Base-by-base conservation (phyloP, 768 basidiomycete genomes). In the Lactarius sp. region DNA sequence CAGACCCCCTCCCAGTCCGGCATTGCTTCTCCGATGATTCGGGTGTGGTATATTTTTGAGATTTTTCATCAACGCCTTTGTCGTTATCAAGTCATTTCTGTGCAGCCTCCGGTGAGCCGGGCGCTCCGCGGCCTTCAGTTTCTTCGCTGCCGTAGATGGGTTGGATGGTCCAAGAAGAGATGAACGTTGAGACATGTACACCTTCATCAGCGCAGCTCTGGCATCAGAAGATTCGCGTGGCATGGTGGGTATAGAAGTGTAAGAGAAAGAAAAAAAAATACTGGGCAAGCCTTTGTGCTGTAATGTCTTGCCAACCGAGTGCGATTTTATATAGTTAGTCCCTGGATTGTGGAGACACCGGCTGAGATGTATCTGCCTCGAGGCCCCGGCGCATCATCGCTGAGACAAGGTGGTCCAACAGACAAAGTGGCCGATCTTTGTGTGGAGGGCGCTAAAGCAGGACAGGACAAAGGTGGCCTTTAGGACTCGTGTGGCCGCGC, bases 151-250 rank as follows among this genome's bases (percentile, higher is more conserved):
- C 52, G 44, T 31, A 14, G 58, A 54, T n/a, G 61, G 34, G n/a
- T 56, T 20, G 12, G 51, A 42, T 50, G n/a, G 60, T 12, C 41
- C 37, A 16, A 56, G 18, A 50, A 52, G 20, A 20, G 59, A 52
- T 67, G 61, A 62, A 58, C 61, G 66, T 58, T 67, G 75, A 14
- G 72, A 71, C 44, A 71, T 52, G 52, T 73, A 72, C n/a, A 66
- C 66, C 52, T 68, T 67, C 67, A 71, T 69, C 42, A 76, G 60
- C 33, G 77, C 75, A 52, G 71, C 66, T 41, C 73, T 71, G 18
- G 75, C 75, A 62, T 76, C 77, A 39, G 75, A 72, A 56, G 77
- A 69, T 57, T 76, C 68, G 47, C 62, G 66, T 37, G 61, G 61
- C 51, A 66, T 59, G 70, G 70, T 69, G 39, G 57, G 44, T 20